phyloP scores from a whole-genome alignment of 306 rosid species.

The Luffa acutangula region DNA sequence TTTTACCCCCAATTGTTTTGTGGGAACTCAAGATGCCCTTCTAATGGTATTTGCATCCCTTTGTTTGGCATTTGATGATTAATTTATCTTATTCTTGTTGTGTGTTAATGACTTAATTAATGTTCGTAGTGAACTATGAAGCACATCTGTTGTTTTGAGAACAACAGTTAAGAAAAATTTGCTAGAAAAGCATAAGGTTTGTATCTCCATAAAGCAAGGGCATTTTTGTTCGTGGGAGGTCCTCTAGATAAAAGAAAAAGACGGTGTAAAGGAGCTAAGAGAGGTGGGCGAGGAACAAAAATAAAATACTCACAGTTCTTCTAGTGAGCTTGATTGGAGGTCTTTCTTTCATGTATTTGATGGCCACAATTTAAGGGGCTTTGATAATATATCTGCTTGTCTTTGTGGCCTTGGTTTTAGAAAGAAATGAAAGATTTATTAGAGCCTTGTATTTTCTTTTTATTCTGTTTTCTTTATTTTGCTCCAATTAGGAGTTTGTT shows the following conservation, averaged over 20 bases:
- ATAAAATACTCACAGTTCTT: no score
- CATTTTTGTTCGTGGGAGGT: background rate
- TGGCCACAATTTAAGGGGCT: no score
- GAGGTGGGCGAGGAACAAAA: background rate
- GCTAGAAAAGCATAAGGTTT: background rate
- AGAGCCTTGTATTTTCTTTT: background rate
- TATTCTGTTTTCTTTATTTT: background rate
- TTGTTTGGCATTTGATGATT: background rate
- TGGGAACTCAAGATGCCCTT: background rate
- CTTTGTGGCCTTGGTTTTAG: no score
- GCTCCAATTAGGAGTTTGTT: background rate
- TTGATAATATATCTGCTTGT: no score
- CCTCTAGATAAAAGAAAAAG: background rate
- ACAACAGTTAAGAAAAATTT: background rate
- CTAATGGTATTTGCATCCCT: background rate
- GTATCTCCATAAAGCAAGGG: background rate
- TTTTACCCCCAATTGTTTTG: background rate
- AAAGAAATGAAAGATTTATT: no score
- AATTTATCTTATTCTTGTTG: background rate
- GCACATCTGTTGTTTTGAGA: background rate
- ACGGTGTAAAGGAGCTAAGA: background rate
- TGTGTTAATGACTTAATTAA: background rate
- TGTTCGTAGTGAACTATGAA: background rate
- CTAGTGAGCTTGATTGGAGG: no score
- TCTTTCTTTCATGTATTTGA: no score